phyloP scores from a whole-genome alignment of 208 protist genomes.

The Baffinella frigidus region DNA sequence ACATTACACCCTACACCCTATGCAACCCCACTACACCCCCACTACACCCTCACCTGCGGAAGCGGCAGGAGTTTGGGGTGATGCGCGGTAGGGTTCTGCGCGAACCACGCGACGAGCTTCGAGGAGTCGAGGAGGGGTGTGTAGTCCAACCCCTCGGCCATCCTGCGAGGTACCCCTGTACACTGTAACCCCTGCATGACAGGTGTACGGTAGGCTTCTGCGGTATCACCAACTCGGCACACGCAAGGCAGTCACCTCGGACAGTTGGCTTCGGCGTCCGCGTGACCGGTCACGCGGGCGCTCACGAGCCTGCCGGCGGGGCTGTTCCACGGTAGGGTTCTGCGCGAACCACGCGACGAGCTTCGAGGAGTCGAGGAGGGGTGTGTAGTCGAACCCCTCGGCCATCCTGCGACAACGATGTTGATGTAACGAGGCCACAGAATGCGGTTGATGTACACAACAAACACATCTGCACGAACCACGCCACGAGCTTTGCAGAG shows the following conservation, averaged over 20 bases:
- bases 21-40: no score
- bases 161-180: background rate
- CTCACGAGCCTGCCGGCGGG: no score
- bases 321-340: background rate
- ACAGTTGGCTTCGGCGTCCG: no score
- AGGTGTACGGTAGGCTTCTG: no score
- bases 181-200: no score
- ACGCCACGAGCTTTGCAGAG: background rate
- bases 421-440: no score
- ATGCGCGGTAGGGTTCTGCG: background rate
- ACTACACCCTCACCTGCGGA: slow-evolving; percentile 23
- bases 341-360: slow-evolving; percentile 20
- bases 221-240: no score
- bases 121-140: background rate
- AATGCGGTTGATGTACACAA: no score
- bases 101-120: background rate
- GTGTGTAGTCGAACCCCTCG: background rate
- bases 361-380: background rate
- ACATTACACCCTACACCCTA: no score
- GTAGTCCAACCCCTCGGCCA: background rate
- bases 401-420: background rate
- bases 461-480: no score
- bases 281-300: no score
- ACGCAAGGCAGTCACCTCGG: no score
- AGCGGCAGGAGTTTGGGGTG: slow-evolving; percentile 12